Evolutionary conservation across 257 asterid species (phyloP).

Genomic region (Solanum paucissectum): DNA sequence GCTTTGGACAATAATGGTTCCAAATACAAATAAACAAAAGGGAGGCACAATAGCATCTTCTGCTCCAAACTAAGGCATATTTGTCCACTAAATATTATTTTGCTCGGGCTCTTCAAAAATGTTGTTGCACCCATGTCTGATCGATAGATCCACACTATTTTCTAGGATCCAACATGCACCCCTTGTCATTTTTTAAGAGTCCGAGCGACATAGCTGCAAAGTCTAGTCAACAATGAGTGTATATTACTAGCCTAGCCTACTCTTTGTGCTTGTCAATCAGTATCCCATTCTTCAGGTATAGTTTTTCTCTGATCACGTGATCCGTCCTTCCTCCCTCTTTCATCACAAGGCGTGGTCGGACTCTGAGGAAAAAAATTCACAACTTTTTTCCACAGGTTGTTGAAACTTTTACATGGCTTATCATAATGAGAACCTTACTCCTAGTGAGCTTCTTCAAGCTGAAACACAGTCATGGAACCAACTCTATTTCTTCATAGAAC

Average conservation of each 20-base stretch:
- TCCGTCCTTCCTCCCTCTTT: background rate
- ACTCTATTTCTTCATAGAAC: background rate
- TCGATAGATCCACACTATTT: background rate
- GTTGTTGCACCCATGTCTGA: background rate
- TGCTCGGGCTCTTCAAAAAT: background rate
- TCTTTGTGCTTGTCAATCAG: background rate
- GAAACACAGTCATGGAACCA: constrained; percentile 6
- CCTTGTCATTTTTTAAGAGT: background rate
- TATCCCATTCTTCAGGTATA: background rate
- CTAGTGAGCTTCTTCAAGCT: constrained; percentile 1
- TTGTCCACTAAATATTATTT: background rate
- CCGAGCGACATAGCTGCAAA: background rate
- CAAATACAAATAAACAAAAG: background rate
- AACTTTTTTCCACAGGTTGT: background rate
- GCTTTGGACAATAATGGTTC: background rate
- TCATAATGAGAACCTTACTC: background rate
- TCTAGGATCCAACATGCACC: background rate
- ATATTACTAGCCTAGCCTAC: background rate
- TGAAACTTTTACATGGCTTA: background rate
- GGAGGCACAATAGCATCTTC: background rate
- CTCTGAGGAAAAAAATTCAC: background rate
- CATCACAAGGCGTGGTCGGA: background rate
- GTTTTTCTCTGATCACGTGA: background rate
- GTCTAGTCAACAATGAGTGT: background rate
- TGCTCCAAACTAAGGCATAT: background rate